phyloP scores from a whole-genome alignment of 257 asterid genomes.

The Prunella vulgaris region DNA sequence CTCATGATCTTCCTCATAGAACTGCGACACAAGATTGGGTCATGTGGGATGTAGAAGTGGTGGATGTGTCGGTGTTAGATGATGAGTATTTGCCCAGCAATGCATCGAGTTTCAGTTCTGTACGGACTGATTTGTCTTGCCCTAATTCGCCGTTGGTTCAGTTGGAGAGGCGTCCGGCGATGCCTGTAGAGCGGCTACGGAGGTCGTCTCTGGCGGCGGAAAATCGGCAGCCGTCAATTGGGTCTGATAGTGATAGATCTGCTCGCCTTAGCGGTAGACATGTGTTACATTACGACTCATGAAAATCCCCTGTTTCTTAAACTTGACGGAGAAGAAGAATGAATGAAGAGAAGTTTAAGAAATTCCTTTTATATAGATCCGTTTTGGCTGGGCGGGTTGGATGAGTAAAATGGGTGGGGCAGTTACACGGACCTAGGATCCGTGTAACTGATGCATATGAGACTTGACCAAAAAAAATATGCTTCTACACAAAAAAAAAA shows the following conservation, averaged over 20 bases:
- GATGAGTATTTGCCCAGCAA: slow-evolving; percentile 30
- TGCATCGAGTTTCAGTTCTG: slow-evolving; percentile 31
- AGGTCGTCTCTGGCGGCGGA: slow-evolving; percentile 12
- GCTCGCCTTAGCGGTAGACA: slow-evolving; percentile 19
- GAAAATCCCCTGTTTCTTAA: not conserved
- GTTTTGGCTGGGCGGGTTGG: too few relatives aligned
- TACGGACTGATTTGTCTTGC: slow-evolving; percentile 1
- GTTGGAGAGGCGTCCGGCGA: not conserved
- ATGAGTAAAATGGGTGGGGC: too few relatives aligned
- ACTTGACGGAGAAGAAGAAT: too few relatives aligned
- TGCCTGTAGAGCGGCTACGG: slow-evolving; percentile 17
- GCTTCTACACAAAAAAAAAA: too few relatives aligned
- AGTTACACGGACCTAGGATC: too few relatives aligned
- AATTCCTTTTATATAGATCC: too few relatives aligned
- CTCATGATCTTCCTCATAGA: slow-evolving; percentile 58
- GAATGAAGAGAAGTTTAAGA: too few relatives aligned
- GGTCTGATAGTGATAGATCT: slow-evolving; percentile 20
- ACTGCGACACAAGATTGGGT: slow-evolving; percentile 69
- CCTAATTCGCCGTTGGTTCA: slow-evolving; percentile 18
- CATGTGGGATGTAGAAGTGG: slow-evolving; percentile 57
- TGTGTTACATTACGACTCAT: slow-evolving; percentile 3
- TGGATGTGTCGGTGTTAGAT: slow-evolving; percentile 31
- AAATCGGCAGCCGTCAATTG: slow-evolving; percentile 31
- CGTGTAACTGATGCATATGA: too few relatives aligned
- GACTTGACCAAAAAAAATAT: too few relatives aligned